phyloP scores from a whole-genome alignment of 805 yeast genomes.

The Lipomyces orientalis region DNA sequence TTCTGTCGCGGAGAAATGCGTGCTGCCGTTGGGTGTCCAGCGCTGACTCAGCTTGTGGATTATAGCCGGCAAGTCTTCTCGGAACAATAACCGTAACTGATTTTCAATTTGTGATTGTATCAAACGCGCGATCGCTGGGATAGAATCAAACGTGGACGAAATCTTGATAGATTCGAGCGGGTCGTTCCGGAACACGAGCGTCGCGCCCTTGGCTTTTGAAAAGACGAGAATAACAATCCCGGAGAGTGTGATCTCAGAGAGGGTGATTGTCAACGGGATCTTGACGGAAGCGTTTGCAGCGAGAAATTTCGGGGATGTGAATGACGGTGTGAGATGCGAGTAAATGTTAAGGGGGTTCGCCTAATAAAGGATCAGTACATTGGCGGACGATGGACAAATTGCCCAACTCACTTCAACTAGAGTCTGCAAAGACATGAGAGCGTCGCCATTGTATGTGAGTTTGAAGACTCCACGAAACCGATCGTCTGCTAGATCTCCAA shows the following conservation, averaged over 20 bases:
- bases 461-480: conserved; percentile 83
- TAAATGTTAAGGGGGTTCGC: conserved; percentile 83
- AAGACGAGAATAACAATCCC: conserved; percentile 88
- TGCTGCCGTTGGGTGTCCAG: conserved; percentile 55
- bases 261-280: conserved; percentile 76
- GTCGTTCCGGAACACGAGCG: conserved; percentile 86
- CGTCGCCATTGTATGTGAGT: conserved; percentile 75
- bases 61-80: conserved; percentile 83
- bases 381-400: background rate
- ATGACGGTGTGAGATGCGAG: conserved; percentile 51
- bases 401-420: conserved; percentile 56
- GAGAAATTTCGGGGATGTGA: conserved; percentile 69
- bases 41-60: conserved; percentile 75
- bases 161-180: conserved; percentile 84
- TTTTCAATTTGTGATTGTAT: conserved; percentile 81
- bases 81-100: conserved; percentile 77
- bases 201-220: conserved; percentile 78
- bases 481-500: conserved; percentile 79
- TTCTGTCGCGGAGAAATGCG: conserved; percentile 22
- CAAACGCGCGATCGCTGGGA: conserved; percentile 81
- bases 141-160: conserved; percentile 83
- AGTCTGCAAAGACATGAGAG: conserved; percentile 73
- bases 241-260: conserved; percentile 71
- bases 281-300: conserved; percentile 71
- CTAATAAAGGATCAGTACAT: conserved; percentile 46